A percentile compares a stretch with the other conserved stretches of the same genome.
Evolutionary conservation across 257 asterid genomes (phyloP).

Genomic region (Lantana camara): DNA sequence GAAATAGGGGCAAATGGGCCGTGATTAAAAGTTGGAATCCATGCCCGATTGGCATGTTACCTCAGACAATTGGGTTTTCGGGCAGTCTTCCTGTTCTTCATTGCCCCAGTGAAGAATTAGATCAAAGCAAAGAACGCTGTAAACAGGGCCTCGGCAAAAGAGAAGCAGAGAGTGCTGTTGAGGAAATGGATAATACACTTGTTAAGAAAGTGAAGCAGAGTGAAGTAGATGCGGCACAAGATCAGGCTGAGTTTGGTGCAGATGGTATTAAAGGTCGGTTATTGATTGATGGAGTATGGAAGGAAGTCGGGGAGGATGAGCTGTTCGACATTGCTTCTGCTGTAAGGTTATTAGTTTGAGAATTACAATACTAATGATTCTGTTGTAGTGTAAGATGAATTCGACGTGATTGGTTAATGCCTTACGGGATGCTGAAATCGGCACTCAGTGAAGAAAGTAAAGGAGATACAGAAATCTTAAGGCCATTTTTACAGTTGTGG

Average conservation of each 20-base stretch:
- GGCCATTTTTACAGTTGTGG: no score
- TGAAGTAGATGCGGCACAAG: conserved; percentile 24
- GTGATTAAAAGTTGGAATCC: conserved; percentile 64
- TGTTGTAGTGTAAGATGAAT: neutral
- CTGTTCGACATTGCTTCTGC: conserved; percentile 57
- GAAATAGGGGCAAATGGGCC: conserved; percentile 45
- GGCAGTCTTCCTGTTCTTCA: conserved; percentile 63
- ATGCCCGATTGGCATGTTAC: conserved; percentile 86
- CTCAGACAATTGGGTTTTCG: conserved; percentile 58
- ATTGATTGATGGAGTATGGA: conserved; percentile 78
- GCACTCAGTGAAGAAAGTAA: no score
- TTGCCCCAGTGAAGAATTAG: conserved; percentile 26
- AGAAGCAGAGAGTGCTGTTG: conserved; percentile 45
- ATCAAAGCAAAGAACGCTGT: conserved; percentile 21
- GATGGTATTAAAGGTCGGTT: conserved; percentile 51
- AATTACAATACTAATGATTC: neutral
- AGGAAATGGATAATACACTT: conserved; percentile 29
- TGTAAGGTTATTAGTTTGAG: conserved; percentile 47
- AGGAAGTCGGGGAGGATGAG: conserved; percentile 52
- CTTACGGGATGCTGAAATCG: no score
- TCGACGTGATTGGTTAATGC: neutral
- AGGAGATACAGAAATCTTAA: no score
- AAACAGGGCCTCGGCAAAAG: conserved; percentile 45
- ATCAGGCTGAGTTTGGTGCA: conserved; percentile 13
- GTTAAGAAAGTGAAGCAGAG: conserved; percentile 38